Evolutionary conservation across 2,329 filamentous ascomycete genomes (phyloP), one percentile per base, ranked within the genome.

Genomic region (Colletotrichum sp.): DNA sequence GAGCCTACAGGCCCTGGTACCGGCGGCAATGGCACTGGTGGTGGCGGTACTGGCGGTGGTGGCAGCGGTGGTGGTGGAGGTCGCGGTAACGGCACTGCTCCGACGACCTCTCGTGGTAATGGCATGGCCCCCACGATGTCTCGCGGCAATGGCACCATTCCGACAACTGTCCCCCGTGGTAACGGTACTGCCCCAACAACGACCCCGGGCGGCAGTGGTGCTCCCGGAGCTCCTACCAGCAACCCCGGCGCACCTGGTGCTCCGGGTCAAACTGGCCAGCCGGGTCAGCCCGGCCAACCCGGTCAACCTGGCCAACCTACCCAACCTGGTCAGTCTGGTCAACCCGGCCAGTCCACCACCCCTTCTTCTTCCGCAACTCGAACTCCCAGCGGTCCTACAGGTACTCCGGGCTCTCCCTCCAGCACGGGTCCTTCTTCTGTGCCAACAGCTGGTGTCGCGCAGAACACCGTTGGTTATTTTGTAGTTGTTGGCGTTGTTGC

Each of bases 401-500:
- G 65, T 4, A 74, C 75, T 27, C 66, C 66, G 34, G 66, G 67
- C 55, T 21, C 66, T 33, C 61, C 65, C 36, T 71, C 69, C 55
- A 33, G 75, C 36, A 67, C 63, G 36, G 62, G 70, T 61, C 74
- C 76, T 11, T 69, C 77, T 11, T 47, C 67, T 43, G 62, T 80
- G 24, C 71, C 78, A 15, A 80, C 79, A 13, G 80, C 79, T 18
- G 81, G 76, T 38, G 81, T 81, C 1, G 70, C 75, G 4, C 73
- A 77, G 59, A 81, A 82, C 54, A 82, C 81, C 34, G 80, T 79
- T 54, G 81, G 82, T 27, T 78, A 83, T 13, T 74, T 83, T 34
- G 86, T 82, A 8, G 78, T 82, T 15, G 78, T 83, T 29, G 87
- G 85, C 27, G 71, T 86, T 36, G 76, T 83, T 12, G 85, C 81